Conservation (phyloP, 2,329 filamentous ascomycete genomes). For the Mariannaea elegans region DNA sequence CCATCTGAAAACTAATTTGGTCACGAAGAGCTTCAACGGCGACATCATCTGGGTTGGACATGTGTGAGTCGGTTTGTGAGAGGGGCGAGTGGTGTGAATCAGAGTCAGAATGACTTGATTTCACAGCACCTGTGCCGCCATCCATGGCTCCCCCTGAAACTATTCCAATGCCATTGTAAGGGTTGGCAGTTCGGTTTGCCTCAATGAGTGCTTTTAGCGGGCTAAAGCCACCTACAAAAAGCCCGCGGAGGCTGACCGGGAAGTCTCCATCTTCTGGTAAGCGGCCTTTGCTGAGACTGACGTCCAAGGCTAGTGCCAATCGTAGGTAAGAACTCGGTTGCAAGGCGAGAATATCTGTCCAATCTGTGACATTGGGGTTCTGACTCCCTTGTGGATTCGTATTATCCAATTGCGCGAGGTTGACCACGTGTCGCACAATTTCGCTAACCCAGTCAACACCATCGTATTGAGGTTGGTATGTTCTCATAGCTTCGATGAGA, state of each 20-base stretch:
- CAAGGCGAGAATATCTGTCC: constrained; percentile 53
- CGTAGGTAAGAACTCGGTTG: constrained; percentile 53
- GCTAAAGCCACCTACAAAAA: constrained; percentile 50
- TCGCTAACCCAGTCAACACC: constrained; percentile 56
- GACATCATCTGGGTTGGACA: constrained; percentile 25
- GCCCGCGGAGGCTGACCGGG: constrained; percentile 47
- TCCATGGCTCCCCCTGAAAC: not conserved
- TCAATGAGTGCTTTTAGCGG: constrained; percentile 46
- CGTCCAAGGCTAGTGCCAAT: constrained; percentile 54
- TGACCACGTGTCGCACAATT: constrained; percentile 54
- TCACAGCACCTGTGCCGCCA: not conserved
- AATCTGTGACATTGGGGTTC: constrained; percentile 45
- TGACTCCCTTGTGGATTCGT: constrained; percentile 24
- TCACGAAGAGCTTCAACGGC: constrained; percentile 24
- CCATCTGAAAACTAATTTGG: constrained; percentile 20
- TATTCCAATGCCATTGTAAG: not conserved
- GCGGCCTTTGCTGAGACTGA: constrained; percentile 53
- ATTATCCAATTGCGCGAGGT: constrained; percentile 51
- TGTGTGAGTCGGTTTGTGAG: constrained; percentile 30
- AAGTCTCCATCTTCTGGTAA: constrained; percentile 53
- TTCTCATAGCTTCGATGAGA: constrained; percentile 56
- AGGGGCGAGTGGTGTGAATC: constrained; percentile 30
- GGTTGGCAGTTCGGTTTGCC: constrained; percentile 28
- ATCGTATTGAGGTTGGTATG: constrained; percentile 56
- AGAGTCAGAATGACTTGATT: constrained; percentile 14